Percentiles rank a stretch among this genome's conserved stretches.
Conservation (phyloP, 177 flowering plant species). For the Telopea speciosissima region DNA sequence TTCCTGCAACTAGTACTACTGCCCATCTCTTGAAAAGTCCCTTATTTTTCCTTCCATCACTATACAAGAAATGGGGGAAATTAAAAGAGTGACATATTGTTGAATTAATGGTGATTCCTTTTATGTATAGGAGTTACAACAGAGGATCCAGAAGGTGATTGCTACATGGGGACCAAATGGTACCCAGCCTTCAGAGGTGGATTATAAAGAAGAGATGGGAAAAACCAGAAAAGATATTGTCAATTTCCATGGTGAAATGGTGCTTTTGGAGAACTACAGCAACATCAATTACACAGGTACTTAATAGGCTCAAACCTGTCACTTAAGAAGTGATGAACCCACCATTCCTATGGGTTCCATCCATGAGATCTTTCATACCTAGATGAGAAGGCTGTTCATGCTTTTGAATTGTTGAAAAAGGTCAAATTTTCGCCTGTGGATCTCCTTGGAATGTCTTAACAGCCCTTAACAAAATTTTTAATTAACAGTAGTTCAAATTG, state of each 20-base stretch:
- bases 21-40: not conserved
- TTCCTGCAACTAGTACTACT: not conserved
- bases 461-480: too few species aligned
- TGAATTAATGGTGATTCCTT: not conserved
- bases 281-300: constrained; percentile 80
- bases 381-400: too few species aligned
- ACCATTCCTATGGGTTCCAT: not conserved
- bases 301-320: not conserved
- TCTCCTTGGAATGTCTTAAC: not conserved
- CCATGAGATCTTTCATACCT: not conserved
- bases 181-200: constrained; percentile 31
- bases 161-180: constrained; percentile 45
- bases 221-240: constrained; percentile 64
- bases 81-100: not conserved
- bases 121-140: constrained; percentile 58
- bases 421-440: not conserved
- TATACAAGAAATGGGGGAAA: not conserved
- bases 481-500: too few species aligned
- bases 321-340: not conserved
- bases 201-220: constrained; percentile 46
- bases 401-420: not conserved
- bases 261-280: constrained; percentile 76
- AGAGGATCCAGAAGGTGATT: constrained; percentile 45
- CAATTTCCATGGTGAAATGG: constrained; percentile 93
- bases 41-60: not conserved